Conservation (phyloP, 441 rosid genomes). For the Eruca vesicaria region DNA sequence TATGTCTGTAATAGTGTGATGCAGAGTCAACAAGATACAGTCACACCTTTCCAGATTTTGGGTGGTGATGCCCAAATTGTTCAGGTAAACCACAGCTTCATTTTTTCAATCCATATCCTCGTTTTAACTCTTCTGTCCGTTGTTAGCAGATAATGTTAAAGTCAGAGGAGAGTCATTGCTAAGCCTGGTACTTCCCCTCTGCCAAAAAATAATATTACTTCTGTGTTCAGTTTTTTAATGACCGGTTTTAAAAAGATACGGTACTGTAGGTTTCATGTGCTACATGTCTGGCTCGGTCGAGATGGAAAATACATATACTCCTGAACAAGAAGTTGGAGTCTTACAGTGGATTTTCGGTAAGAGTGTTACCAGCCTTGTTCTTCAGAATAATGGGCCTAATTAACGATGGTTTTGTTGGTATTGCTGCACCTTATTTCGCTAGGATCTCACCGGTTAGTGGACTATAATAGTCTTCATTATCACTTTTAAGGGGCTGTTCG, state of each 20-base stretch:
- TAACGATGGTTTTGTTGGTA: constrained; percentile 88
- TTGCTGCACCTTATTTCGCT: constrained; percentile 90
- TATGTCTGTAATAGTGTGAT: not conserved
- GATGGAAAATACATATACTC: constrained; percentile 78
- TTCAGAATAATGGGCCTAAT: constrained; percentile 64
- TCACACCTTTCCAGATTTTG: constrained; percentile 89
- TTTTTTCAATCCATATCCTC: not conserved
- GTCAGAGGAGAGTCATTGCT: constrained; percentile 79
- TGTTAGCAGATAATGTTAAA: constrained; percentile 80
- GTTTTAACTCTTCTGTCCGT: not conserved
- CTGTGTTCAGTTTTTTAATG: not conserved
- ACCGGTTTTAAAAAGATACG: not conserved
- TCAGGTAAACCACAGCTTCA: constrained; percentile 56
- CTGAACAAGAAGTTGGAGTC: constrained; percentile 87
- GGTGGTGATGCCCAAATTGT: constrained; percentile 98
- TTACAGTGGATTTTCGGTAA: constrained; percentile 99
- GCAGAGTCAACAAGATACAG: constrained; percentile 90
- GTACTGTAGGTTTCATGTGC: constrained; percentile 78
- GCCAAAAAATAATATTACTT: not conserved
- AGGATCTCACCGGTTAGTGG: constrained; percentile 88
- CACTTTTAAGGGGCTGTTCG: not conserved
- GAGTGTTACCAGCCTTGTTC: constrained; percentile 61
- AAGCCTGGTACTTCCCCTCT: constrained; percentile 62
- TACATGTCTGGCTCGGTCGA: constrained; percentile 91
- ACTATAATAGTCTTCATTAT: not conserved